A percentile compares a stretch with the other conserved stretches of the same genome.
phyloP scores from a whole-genome alignment of 371 early-diverging fungal genomes.

The Mortierella sp. region DNA sequence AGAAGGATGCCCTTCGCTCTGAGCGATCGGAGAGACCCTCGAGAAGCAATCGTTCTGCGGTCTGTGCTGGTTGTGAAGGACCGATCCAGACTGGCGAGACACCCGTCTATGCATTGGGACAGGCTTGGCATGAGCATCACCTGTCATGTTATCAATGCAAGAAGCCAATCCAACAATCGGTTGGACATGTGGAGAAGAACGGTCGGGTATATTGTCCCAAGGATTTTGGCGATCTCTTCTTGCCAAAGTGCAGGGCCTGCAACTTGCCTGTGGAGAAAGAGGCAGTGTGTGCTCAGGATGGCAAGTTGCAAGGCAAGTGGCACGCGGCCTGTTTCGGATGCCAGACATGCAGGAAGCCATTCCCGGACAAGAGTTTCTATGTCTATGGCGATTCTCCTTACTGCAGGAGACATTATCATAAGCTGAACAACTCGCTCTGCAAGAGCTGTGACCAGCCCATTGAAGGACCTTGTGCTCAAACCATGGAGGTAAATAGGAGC shows the following conservation, averaged over 20 bases:
- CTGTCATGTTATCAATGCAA: constrained; percentile 75
- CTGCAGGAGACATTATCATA: constrained; percentile 86
- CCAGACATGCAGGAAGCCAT: constrained; percentile 81
- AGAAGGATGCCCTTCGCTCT: constrained; percentile 57
- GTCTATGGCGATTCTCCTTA: constrained; percentile 85
- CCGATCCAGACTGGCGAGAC: constrained; percentile 51
- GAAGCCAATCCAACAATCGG: constrained; percentile 61
- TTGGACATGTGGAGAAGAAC: constrained; percentile 72
- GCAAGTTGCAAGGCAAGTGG: constrained; percentile 84
- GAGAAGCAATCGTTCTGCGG: constrained; percentile 6
- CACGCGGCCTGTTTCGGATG: constrained; percentile 82
- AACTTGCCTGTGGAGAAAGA: constrained; percentile 74
- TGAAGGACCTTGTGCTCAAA: constrained; percentile 88
- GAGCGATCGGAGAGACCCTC: constrained; percentile 53
- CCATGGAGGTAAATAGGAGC: constrained; percentile 68
- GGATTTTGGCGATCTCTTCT: constrained; percentile 74
- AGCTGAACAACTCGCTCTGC: constrained; percentile 84
- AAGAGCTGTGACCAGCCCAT: constrained; percentile 81
- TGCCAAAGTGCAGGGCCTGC: constrained; percentile 81
- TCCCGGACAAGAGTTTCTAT: constrained; percentile 90
- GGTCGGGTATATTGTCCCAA: constrained; percentile 80
- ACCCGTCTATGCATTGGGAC: constrained; percentile 71
- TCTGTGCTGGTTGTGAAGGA: constrained; percentile 37
- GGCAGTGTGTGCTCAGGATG: constrained; percentile 82
- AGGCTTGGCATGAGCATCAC: constrained; percentile 75